phyloP scores from a whole-genome alignment of 768 basidiomycete genomes.

The Candolleomyces eurysporus region DNA sequence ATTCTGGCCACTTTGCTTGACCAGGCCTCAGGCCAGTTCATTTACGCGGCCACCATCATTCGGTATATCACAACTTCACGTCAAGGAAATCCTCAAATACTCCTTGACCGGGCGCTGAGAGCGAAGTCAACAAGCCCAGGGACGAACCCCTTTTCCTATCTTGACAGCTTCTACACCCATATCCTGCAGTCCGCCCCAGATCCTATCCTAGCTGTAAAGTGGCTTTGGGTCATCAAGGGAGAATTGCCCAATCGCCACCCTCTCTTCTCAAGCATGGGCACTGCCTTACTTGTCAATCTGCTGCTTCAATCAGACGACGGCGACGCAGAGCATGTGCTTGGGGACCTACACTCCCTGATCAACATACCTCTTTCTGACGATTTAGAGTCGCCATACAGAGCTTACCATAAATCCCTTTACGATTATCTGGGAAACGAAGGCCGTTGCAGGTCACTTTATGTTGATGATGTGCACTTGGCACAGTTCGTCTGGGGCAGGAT shows the following conservation, averaged over 20 bases:
- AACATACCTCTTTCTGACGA: background rate
- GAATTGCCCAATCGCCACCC: background rate
- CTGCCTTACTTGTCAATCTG: background rate
- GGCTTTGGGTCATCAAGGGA: background rate
- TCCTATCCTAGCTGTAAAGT: no score
- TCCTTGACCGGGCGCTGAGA: constrained; percentile 3
- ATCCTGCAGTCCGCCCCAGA: no score
- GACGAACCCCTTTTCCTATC: no score
- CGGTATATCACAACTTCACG: constrained; percentile 5
- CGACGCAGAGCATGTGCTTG: background rate
- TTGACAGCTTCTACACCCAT: no score
- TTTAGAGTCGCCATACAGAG: background rate
- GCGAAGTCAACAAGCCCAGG: no score
- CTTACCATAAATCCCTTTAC: background rate
- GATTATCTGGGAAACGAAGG: background rate
- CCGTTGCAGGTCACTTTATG: no score
- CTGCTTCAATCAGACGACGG: background rate
- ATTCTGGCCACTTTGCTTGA: background rate
- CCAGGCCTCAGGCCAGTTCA: constrained; percentile 14
- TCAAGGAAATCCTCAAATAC: constrained; percentile 8
- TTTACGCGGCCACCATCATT: constrained; percentile 14
- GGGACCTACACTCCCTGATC: background rate
- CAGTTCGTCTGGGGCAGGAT: no score
- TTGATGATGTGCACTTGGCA: no score
- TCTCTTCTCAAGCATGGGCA: background rate